Percentiles rank a stretch among this genome's conserved stretches.
Evolutionary conservation across 2,329 filamentous ascomycete species (phyloP).

Genomic region (Madurella fahalii): DNA sequence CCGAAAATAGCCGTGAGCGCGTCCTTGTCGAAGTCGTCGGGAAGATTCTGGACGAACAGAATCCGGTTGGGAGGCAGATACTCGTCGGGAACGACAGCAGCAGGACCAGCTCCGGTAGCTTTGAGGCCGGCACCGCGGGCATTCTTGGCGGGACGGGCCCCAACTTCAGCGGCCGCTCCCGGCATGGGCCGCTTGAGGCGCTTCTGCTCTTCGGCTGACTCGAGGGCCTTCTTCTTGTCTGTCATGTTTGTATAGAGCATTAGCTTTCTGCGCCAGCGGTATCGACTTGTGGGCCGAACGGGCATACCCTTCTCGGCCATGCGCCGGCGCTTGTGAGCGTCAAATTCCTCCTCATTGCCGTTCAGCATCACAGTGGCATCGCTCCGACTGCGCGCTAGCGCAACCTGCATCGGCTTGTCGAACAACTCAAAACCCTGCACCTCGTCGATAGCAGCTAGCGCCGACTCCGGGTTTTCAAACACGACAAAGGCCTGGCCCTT

Average conservation of each 20-base stretch:
- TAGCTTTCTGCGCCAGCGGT: neutral
- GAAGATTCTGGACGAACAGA: constrained; percentile 87
- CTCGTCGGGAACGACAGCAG: constrained; percentile 87
- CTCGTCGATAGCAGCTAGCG: constrained; percentile 77
- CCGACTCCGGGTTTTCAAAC: constrained; percentile 77
- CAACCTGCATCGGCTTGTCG: constrained; percentile 82
- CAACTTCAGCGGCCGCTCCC: constrained; percentile 38
- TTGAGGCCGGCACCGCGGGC: constrained; percentile 72
- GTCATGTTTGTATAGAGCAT: constrained; percentile 3
- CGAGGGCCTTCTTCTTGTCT: constrained; percentile 76
- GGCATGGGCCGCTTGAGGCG: constrained; percentile 60
- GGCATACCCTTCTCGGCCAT: constrained; percentile 81
- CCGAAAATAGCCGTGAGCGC: constrained; percentile 75
- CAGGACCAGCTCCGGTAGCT: constrained; percentile 61
- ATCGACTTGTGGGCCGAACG: neutral
- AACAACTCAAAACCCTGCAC: constrained; percentile 91
- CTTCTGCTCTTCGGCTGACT: constrained; percentile 74
- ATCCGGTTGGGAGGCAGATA: constrained; percentile 97
- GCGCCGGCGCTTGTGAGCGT: constrained; percentile 77
- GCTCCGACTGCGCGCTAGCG: constrained; percentile 76
- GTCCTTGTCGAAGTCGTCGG: constrained; percentile 80
- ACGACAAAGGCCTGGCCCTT: constrained; percentile 97
- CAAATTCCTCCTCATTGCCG: constrained; percentile 75
- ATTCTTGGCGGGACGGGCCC: constrained; percentile 59
- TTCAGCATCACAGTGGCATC: constrained; percentile 79